A percentile compares a stretch with the other conserved stretches of the same genome.
Conservation (phyloP, 306 rosid genomes). For the Vigna reflexopilosa region DNA sequence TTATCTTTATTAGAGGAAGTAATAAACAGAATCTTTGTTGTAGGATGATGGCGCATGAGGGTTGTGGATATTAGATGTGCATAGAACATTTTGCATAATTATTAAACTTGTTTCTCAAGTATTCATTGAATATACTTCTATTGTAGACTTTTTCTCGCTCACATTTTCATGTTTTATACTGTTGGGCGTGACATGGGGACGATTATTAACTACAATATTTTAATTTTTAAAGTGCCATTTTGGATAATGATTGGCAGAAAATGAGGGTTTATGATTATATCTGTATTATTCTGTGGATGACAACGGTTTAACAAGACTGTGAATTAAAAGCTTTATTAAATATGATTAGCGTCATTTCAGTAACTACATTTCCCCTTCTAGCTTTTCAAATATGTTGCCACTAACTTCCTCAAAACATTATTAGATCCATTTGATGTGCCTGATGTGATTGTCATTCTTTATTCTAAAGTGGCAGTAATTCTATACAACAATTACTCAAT, state of each 20-base stretch:
- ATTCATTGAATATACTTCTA: slow-evolving; percentile 31
- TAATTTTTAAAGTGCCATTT: neutral
- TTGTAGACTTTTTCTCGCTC: slow-evolving; percentile 1
- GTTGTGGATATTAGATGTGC: neutral
- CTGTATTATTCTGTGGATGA: neutral
- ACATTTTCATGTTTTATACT: slow-evolving; percentile 24
- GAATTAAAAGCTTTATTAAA: slow-evolving; percentile 29
- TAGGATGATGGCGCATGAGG: slow-evolving; percentile 13
- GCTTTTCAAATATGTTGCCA: neutral
- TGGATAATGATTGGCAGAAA: slow-evolving; percentile 22
- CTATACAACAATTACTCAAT: too few relatives aligned
- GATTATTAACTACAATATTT: neutral
- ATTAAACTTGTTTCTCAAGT: slow-evolving; percentile 37
- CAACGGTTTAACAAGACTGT: slow-evolving; percentile 12
- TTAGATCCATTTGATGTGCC: neutral
- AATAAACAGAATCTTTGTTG: slow-evolving; percentile 33
- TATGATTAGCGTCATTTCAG: neutral
- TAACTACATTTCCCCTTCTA: neutral
- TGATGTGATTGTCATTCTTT: neutral
- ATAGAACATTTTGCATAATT: slow-evolving; percentile 15
- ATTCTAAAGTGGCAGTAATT: neutral
- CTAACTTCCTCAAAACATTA: neutral
- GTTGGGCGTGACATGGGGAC: slow-evolving; percentile 32
- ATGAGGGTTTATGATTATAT: slow-evolving; percentile 28
- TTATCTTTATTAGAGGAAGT: slow-evolving; percentile 7